Percentiles rank a stretch among this genome's conserved stretches.
phyloP scores from a whole-genome alignment of 1,284 basidiomycete genomes.

The Moesziomyces antarcticus region DNA sequence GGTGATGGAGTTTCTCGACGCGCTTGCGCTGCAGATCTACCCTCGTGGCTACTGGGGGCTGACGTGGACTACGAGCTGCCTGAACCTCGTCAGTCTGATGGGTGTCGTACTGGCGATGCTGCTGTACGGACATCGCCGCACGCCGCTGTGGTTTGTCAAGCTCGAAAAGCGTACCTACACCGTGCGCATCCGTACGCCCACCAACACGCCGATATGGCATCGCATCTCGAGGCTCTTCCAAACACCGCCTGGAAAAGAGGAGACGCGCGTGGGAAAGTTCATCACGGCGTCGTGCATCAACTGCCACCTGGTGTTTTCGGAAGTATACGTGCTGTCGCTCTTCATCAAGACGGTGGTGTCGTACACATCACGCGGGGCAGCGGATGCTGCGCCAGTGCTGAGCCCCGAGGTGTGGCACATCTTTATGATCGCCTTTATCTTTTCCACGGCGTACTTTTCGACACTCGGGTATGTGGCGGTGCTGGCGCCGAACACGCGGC shows the following conservation, averaged over 20 bases:
- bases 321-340: conserved; percentile 14
- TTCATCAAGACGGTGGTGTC: conserved; percentile 6
- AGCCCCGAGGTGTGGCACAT: conserved; percentile 8
- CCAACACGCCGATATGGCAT: too few species aligned
- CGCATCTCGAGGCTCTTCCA: too few species aligned
- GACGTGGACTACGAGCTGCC: conserved; percentile 10
- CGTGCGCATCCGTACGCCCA: neutral
- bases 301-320: conserved; percentile 26
- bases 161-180: conserved; percentile 15
- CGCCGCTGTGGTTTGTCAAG: conserved; percentile 27
- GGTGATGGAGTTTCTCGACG: conserved; percentile 18
- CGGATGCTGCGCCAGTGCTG: conserved; percentile 1
- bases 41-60: conserved; percentile 25
- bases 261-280: conserved; percentile 17
- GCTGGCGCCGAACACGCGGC: conserved; percentile 18
- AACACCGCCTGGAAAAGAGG: neutral
- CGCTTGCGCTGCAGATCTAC: conserved; percentile 18
- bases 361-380: conserved; percentile 1
- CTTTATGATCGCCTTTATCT: conserved; percentile 16
- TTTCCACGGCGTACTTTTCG: conserved; percentile 26
- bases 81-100: conserved; percentile 18
- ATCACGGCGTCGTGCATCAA: conserved; percentile 36
- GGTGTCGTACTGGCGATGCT: conserved; percentile 18
- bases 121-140: conserved; percentile 15
- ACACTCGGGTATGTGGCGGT: conserved; percentile 37